Conservation (phyloP, 768 basidiomycete species). For the Myochromella boudieri region DNA sequence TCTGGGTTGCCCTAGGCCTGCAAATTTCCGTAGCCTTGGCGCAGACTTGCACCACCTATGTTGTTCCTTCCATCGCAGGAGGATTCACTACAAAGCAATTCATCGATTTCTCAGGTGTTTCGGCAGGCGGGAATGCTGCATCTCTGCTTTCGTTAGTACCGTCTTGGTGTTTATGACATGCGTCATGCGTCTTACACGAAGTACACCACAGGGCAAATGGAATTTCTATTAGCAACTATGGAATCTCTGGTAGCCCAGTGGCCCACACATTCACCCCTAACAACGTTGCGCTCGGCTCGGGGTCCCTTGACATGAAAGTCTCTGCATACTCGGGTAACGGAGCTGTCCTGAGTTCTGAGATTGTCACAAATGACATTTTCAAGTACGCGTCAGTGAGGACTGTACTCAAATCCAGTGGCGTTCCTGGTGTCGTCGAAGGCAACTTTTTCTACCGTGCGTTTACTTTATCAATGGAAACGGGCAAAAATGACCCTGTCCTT, state of each 20-base stretch:
- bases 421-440: constrained; percentile 33
- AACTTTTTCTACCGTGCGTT: constrained; percentile 35
- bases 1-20: constrained; percentile 1
- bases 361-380: constrained; percentile 27
- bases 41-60: constrained; percentile 26
- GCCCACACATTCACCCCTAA: constrained; percentile 25
- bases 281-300: constrained; percentile 31
- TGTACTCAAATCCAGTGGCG: constrained; percentile 31
- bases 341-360: constrained; percentile 27
- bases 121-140: constrained; percentile 18
- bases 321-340: constrained; percentile 29
- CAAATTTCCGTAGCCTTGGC: constrained; percentile 4
- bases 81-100: constrained; percentile 26
- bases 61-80: constrained; percentile 25
- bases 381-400: constrained; percentile 35
- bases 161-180: background rate
- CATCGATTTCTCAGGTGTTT: constrained; percentile 26
- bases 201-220: constrained; percentile 19
- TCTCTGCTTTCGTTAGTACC: constrained; percentile 23
- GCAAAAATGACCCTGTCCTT: background rate
- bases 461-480: background rate
- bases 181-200: too few relatives aligned
- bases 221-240: constrained; percentile 29
- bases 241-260: constrained; percentile 18
- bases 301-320: constrained; percentile 32